These are phyloP conservation scores for Nakazawaea holstii DNA, from an alignment of 805 yeast species.

Conservation along the genomic window DNA sequence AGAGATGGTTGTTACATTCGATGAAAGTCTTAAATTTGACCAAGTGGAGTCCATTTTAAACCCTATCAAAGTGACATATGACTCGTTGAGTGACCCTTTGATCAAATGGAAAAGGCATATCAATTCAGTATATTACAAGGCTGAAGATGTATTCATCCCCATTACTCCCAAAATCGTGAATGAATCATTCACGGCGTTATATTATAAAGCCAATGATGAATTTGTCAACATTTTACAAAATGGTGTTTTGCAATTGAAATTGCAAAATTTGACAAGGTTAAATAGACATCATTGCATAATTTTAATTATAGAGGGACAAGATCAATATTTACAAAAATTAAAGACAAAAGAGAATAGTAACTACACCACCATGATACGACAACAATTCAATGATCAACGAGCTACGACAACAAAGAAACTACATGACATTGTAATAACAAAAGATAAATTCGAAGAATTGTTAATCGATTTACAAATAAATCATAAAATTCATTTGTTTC, in stretches of 20 bases:
- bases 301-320: conserved; percentile 44
- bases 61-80: conserved; percentile 17
- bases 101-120: conserved; percentile 49
- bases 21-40: conserved; percentile 19
- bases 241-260: conserved; percentile 20
- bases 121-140: conserved; percentile 41
- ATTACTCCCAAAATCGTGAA: conserved; percentile 30
- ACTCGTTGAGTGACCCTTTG: conserved; percentile 30
- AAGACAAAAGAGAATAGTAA: conserved; percentile 38
- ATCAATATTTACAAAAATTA: conserved; percentile 38
- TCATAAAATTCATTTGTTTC: conserved; percentile 44
- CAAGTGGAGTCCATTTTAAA: conserved; percentile 6
- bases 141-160: conserved; percentile 52
- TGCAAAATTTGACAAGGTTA: conserved; percentile 18
- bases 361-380: conserved; percentile 33
- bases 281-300: conserved; percentile 28
- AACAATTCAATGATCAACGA: conserved; percentile 16
- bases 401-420: neutral
- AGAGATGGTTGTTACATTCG: conserved; percentile 43
- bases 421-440: conserved; percentile 6
- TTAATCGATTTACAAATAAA: conserved; percentile 41
- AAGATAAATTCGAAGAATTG: conserved; percentile 32
- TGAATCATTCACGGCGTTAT: conserved; percentile 40
- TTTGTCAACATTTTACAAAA: conserved; percentile 31
- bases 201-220: conserved; percentile 37